phyloP scores from a whole-genome alignment of 2,329 filamentous ascomycete genomes.

The Mycosphaerella arachidis region DNA sequence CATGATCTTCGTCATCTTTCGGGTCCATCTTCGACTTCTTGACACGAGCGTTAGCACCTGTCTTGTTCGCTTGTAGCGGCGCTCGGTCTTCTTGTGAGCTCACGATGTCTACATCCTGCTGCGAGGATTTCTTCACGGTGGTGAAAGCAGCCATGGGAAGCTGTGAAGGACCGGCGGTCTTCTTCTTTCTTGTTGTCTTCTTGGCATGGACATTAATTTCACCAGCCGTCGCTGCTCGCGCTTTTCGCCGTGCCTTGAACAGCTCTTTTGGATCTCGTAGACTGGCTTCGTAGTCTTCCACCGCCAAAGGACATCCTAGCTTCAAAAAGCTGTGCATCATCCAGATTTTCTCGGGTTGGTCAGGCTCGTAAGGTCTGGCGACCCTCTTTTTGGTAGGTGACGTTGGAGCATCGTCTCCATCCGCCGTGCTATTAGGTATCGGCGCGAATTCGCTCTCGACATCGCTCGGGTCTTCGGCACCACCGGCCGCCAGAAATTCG shows the following conservation, averaged over 20 bases:
- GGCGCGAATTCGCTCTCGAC: slow-evolving; percentile 24
- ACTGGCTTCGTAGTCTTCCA: slow-evolving; percentile 61
- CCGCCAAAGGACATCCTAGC: slow-evolving; percentile 60
- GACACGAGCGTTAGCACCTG: slow-evolving; percentile 5
- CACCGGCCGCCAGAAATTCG: slow-evolving; percentile 36
- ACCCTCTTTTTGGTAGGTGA: slow-evolving; percentile 44
- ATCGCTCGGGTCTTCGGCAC: slow-evolving; percentile 35
- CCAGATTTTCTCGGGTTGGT: slow-evolving; percentile 63
- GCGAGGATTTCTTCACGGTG: slow-evolving; percentile 17
- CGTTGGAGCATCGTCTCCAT: slow-evolving; percentile 28
- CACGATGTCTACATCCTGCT: slow-evolving; percentile 1
- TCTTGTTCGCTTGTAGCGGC: slow-evolving; percentile 9
- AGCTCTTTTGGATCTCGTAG: slow-evolving; percentile 27
- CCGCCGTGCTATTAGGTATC: slow-evolving; percentile 16
- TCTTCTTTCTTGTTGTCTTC: slow-evolving; percentile 16
- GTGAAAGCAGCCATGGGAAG: slow-evolving; percentile 10
- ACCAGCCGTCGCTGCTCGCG: slow-evolving; percentile 16
- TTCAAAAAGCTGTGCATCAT: slow-evolving; percentile 61
- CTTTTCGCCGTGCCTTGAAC: slow-evolving; percentile 25
- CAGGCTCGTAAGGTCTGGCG: slow-evolving; percentile 58
- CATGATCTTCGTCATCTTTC: not conserved
- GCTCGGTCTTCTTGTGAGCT: slow-evolving; percentile 7
- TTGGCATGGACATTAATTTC: slow-evolving; percentile 18
- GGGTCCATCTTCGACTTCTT: slow-evolving; percentile 1
- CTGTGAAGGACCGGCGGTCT: slow-evolving; percentile 8